Evolutionary conservation across 1,284 basidiomycete species (phyloP).

Genomic region (Cutaneotrichosporon daszewskae): DNA sequence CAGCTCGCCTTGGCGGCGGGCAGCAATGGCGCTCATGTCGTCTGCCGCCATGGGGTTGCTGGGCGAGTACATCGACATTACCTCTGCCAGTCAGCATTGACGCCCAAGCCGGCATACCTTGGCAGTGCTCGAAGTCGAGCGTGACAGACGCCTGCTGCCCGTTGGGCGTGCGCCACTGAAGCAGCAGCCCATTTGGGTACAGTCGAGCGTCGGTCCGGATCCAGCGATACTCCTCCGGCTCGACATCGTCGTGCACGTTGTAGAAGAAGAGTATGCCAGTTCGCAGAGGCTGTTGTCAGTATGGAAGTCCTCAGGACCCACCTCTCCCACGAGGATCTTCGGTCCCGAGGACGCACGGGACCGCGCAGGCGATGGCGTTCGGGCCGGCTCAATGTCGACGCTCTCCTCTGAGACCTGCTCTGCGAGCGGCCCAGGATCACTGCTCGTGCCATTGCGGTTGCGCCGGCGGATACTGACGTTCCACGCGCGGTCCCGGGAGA

Average conservation of each 20-base stretch:
- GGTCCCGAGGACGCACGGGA: too few relatives aligned
- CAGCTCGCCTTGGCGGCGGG: slow-evolving; percentile 56
- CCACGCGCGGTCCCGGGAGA: slow-evolving; percentile 40
- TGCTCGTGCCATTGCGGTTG: slow-evolving; percentile 51
- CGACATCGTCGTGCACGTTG: slow-evolving; percentile 62
- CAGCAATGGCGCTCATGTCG: slow-evolving; percentile 77
- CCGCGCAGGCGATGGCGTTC: background rate
- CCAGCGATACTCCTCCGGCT: slow-evolving; percentile 69
- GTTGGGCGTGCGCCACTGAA: slow-evolving; percentile 72
- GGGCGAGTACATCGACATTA: slow-evolving; percentile 69
- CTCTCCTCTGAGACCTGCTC: slow-evolving; percentile 4
- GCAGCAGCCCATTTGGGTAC: slow-evolving; percentile 68
- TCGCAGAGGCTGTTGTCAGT: slow-evolving; percentile 60
- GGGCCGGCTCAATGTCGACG: background rate
- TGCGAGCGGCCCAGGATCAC: background rate
- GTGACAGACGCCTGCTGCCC: slow-evolving; percentile 74
- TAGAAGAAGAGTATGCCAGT: slow-evolving; percentile 81
- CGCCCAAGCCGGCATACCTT: slow-evolving; percentile 27
- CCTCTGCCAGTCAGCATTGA: slow-evolving; percentile 52
- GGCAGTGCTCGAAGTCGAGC: slow-evolving; percentile 71
- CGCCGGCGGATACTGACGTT: slow-evolving; percentile 61
- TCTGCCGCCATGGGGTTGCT: slow-evolving; percentile 68
- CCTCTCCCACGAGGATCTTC: slow-evolving; percentile 48
- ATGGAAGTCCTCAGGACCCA: slow-evolving; percentile 34
- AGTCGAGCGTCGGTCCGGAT: slow-evolving; percentile 74